A percentile compares a stretch with the other conserved stretches of the same genome.
phyloP scores from a whole-genome alignment of 345 rosid species.

The Moricandia moricandioides region DNA sequence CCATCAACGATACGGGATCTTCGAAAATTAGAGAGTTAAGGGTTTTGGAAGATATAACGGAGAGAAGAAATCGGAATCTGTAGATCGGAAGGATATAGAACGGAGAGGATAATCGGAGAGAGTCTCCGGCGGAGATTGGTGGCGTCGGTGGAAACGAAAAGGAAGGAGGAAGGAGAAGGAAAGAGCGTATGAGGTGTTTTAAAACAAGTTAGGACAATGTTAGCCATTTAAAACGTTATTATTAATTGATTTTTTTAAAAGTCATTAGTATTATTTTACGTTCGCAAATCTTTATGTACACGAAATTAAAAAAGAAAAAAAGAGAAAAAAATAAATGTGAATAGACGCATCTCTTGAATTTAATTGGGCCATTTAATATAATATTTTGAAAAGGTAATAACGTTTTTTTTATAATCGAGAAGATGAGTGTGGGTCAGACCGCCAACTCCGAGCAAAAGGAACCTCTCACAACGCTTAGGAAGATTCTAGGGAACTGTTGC shows the following conservation, averaged over 20 bases:
- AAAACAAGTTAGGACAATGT: neutral
- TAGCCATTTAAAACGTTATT: neutral
- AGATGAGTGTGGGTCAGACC: conserved; percentile 56
- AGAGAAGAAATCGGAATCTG: too few relatives aligned
- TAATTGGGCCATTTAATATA: neutral
- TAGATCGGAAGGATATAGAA: too few relatives aligned
- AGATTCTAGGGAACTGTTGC: conserved; percentile 63
- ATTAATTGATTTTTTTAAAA: too few relatives aligned
- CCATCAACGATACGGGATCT: conserved; percentile 47
- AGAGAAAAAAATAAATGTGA: neutral
- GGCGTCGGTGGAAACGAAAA: too few relatives aligned
- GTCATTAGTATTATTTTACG: neutral
- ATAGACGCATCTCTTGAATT: neutral
- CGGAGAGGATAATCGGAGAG: too few relatives aligned
- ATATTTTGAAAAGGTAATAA: too few relatives aligned
- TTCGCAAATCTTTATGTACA: neutral
- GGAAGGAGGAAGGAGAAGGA: too few relatives aligned
- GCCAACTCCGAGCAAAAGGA: conserved; percentile 48
- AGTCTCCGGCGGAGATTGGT: too few relatives aligned
- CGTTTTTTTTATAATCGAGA: conserved; percentile 20
- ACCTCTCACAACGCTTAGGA: conserved; percentile 57
- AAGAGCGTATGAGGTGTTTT: neutral
- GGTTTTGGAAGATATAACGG: too few relatives aligned
- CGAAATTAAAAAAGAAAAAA: neutral
- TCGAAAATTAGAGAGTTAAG: neutral